Evolutionary conservation across 805 yeast species (phyloP).

Genomic region (Metschnikowia reukaufii): DNA sequence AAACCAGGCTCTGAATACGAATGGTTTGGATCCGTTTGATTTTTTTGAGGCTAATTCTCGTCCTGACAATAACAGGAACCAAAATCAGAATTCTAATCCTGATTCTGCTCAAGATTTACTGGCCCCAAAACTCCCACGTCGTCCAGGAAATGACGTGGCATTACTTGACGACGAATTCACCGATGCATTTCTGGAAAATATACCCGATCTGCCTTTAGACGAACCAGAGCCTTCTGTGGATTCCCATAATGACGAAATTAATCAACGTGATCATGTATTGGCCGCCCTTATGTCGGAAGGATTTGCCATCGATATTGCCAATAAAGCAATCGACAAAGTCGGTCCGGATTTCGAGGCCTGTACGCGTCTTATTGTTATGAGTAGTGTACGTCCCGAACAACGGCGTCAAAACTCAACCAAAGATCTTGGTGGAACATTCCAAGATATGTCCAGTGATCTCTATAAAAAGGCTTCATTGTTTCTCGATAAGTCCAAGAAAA

Average conservation of each 20-base stretch:
- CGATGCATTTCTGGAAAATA: conserved; percentile 29
- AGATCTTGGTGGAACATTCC: conserved; percentile 37
- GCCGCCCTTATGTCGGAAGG: conserved; percentile 83
- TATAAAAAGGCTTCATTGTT: conserved; percentile 59
- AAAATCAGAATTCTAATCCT: neutral
- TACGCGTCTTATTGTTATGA: conserved; percentile 62
- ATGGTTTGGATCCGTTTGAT: conserved; percentile 2
- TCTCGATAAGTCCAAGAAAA: conserved; percentile 58
- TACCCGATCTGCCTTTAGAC: neutral
- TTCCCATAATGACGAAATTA: neutral
- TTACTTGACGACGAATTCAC: conserved; percentile 45
- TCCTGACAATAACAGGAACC: neutral
- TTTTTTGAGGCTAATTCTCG: neutral
- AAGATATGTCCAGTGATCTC: conserved; percentile 55
- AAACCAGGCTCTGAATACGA: neutral
- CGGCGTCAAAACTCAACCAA: conserved; percentile 1
- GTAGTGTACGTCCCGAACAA: conserved; percentile 16
- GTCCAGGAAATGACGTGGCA: neutral
- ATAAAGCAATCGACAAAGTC: conserved; percentile 55
- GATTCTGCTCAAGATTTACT: neutral
- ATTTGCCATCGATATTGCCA: conserved; percentile 60
- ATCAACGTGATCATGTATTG: conserved; percentile 46
- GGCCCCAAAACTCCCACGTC: neutral
- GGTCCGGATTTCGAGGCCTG: conserved; percentile 66
- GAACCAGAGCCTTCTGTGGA: neutral